Evolutionary conservation across 768 basidiomycete genomes (phyloP), one percentile per base, ranked within the genome.

Genomic region (Panaeolus papilionaceus): DNA sequence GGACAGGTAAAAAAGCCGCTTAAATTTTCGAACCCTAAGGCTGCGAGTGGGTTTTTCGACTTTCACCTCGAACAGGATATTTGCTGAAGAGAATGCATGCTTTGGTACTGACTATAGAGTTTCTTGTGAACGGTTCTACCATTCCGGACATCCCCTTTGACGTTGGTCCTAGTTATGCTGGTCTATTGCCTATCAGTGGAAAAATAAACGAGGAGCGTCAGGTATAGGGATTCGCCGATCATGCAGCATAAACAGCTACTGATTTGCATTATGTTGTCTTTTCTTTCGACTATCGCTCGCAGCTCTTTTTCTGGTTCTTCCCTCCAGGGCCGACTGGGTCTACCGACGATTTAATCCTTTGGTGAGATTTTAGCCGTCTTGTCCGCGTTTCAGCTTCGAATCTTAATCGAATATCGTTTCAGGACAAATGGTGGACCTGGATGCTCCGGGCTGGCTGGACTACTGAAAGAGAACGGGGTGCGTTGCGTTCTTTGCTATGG

Each of bases 261-360:
- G 33, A 33, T 33, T 64, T 20, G n/a, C 37, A 33, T 47, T 33
- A 64, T 39, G 33, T 58, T 11, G 64, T 33, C 33, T 23, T 23
- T 51, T 51, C 44, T 26, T 54, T 44, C 54, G 33, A 33, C 33
- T 33, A 33, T 33, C 33, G 33, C 33, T 33, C 33, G 33, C 64
- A 93, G 90, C 83, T 92, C 14, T 93, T 90, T 80, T 93, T 93
- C 79, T 93, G 92, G 92, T 90, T 92, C 78, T 93, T 92, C 81
- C 92, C 92, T 64, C 90, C 92, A 1, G 91, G 90, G 3, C 89
- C 90, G 0, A 79, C 87, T 71, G 92, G 91, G n/a, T 90, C 88
- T 70, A 73, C 85, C 3, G 90, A 93, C 71, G 91, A 93, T 73
- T 72, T 93, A 49, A 89, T 93, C 39, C 90, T 92, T 76, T 93